phyloP scores from a whole-genome alignment of 2,329 filamentous ascomycete genomes.

The Coniochaeta sp. region DNA sequence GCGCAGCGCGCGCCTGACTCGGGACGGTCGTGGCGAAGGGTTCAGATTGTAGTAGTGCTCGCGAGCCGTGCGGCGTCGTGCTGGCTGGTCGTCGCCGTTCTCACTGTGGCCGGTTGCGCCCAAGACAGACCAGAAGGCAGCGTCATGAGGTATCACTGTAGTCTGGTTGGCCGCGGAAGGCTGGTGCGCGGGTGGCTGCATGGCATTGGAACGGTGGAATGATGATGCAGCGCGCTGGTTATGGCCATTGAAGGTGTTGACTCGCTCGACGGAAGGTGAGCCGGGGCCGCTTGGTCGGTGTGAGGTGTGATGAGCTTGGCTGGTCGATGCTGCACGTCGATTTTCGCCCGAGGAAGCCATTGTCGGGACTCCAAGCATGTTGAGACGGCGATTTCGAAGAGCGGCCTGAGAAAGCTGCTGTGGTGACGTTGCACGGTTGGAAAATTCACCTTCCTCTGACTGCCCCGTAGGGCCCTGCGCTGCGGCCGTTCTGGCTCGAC shows the following conservation, averaged over 20 bases:
- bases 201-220: neutral
- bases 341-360: neutral
- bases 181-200: neutral
- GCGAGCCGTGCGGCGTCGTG: neutral
- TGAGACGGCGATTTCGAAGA: neutral
- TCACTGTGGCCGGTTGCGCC: neutral
- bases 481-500: neutral
- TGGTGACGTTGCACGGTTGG: neutral
- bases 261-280: neutral
- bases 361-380: neutral
- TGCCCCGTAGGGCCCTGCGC: neutral
- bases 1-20: neutral
- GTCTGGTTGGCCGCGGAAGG: neutral
- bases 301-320: neutral
- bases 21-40: neutral
- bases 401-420: neutral
- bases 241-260: neutral
- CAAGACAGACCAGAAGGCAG: neutral
- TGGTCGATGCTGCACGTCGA: neutral
- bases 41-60: neutral
- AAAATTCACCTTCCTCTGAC: neutral
- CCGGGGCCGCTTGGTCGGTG: neutral
- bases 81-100: neutral
- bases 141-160: neutral
- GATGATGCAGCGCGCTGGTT: neutral